Evolutionary conservation across 2,329 filamentous ascomycete genomes (phyloP).

Genomic region (Biscogniauxia mediterranea): DNA sequence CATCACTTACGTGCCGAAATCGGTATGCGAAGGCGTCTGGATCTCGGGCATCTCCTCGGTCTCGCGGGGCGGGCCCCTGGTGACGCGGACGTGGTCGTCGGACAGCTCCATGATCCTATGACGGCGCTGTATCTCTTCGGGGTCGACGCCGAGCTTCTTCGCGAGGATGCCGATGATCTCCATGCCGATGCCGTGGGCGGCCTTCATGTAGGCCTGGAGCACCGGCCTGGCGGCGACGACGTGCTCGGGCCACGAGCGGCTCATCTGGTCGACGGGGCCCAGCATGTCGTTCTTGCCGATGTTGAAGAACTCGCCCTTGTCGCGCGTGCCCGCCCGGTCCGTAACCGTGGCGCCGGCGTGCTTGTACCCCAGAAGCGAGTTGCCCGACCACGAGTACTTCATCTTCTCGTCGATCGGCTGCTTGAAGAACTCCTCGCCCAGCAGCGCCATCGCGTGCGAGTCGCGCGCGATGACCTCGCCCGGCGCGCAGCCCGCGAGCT

Average conservation of each 20-base stretch:
- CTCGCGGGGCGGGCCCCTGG: constrained; percentile 29
- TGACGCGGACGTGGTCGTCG: constrained; percentile 34
- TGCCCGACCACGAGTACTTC: constrained; percentile 19
- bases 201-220: constrained; percentile 27
- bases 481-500: constrained; percentile 19
- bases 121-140: constrained; percentile 23
- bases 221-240: constrained; percentile 24
- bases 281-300: constrained; percentile 35
- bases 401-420: constrained; percentile 31
- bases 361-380: constrained; percentile 35
- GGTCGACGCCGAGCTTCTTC: constrained; percentile 26
- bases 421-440: constrained; percentile 28
- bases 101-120: constrained; percentile 31
- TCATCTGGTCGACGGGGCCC: constrained; percentile 22
- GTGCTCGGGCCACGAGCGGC: constrained; percentile 26
- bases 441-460: constrained; percentile 22
- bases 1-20: constrained; percentile 37
- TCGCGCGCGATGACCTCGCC: constrained; percentile 21
- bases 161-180: constrained; percentile 29
- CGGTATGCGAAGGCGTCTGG: constrained; percentile 35
- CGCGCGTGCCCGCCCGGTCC: constrained; percentile 27
- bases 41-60: constrained; percentile 32
- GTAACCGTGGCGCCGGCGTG: constrained; percentile 28
- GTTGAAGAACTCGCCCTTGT: constrained; percentile 37
- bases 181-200: constrained; percentile 31